Base-by-base conservation (phyloP, 176 grass and related monocot species). In the Zoysia japonica region DNA sequence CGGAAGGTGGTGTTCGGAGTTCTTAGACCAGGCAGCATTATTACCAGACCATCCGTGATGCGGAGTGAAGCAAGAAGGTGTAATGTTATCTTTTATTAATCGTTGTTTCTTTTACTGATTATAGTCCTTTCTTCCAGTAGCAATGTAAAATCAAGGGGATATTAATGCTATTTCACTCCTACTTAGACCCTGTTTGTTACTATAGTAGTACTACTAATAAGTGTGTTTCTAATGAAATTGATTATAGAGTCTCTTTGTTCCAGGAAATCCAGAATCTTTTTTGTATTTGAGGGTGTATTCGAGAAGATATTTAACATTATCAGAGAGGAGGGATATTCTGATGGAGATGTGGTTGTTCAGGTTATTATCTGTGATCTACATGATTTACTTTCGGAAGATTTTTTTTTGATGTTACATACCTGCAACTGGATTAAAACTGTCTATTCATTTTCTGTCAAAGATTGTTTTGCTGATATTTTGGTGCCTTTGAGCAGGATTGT, bases 221-320 rank as follows among this genome's bases (percentile, higher is more conserved):
- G n/a, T n/a, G n/a, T n/a, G n/a, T n/a, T n/a, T n/a, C n/a, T n/a
- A n/a, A n/a, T n/a, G n/a, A n/a, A n/a, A n/a, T n/a, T n/a, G n/a
- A n/a, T n/a, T n/a, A n/a, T n/a, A n/a, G n/a, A n/a, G n/a, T 75
- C 2, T 66, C 64, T 51, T 82, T 37, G 54, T 55, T 90, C 78
- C 76, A 99, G 96, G 96, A 99, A 87, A 99, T 99, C 87, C 92
- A 99, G 95, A 99, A 99, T 89, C 93, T 99, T 84, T 75, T 95
- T 38, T n/a, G 96, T 93, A 77, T 99, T 99, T 80, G 96, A 99
- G 79, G 96, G 96, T 89, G 96, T 68, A 63, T 99, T 95, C 82
- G 96, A 99, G 78, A 99, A 99, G 72, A 89, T 99, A 91, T 93
- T 99, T 88, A 99, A 92, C 90, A 99, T 95, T 89, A 95, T 99